Evolutionary conservation across 306 rosid genomes (phyloP), one percentile per base, ranked within the genome.

Genomic region (Vicia faba): DNA sequence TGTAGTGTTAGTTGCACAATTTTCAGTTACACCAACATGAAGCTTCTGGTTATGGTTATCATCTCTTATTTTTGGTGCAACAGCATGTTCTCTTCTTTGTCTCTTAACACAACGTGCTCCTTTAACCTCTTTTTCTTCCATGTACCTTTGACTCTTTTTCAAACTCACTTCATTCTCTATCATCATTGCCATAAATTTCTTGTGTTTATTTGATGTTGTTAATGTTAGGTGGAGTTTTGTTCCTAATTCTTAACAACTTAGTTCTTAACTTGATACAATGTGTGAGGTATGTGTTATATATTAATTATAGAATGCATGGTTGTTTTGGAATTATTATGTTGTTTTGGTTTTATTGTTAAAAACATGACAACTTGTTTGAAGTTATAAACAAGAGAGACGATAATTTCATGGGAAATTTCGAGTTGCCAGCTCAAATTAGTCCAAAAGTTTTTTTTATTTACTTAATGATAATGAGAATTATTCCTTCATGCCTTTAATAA

Each of bases 81-180:
- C 13, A 40, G 12, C 5, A 18, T 35, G 76, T 35, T 82, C 86
- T 83, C 96, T 84, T 75, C 89, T 50, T 9, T 83, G 78, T 69
- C 89, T 80, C 81, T 91, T 91, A 40, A 80, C 83, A 67, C 80
- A 64, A n/a, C 75, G 31, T 8, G 57, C n/a, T 48, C 74, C 74
- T 60, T 68, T 80, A 10, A 61, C 55, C 58, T 79, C 82, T 14
- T 49, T 74, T 53, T 85, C 85, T 29, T 38, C 75, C 25, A 35
- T 45, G 46, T 66, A 31, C 57, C 41, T 57, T 54, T 58, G 73
- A 54, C 74, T 82, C 26, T 16, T 61, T 54, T 63, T 60, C 2
- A 69, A 28, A 7, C 43, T 77, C 78, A 51, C 57, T 64, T 85
- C 95, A 5, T 74, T 81, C 72, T 91, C 84, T 29, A 80, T 74